Base-by-base conservation (phyloP, 768 basidiomycete genomes). In the Mycena alexandri region DNA sequence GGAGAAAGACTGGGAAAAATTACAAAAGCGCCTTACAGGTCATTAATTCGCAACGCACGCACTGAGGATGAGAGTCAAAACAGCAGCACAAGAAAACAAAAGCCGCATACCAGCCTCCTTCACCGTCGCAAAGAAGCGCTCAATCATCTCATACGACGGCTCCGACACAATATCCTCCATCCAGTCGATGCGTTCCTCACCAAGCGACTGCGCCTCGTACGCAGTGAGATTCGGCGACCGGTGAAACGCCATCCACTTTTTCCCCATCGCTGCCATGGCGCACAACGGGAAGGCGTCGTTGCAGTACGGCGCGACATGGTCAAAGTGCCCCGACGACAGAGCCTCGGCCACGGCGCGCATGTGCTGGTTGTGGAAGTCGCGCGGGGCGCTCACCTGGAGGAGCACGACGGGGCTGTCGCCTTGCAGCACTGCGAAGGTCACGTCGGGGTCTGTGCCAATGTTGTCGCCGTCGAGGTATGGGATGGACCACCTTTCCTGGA, bases 281-380 rank as follows among this genome's bases (percentile, higher is more conserved):
- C 69, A 71, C n/a, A 71, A 43, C 3, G 52, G 61, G 13, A 62
- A 46, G 19, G 65, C 65, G 36, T 34, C 21, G 19, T 46, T 8
- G 65, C 69, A 71, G 53, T 71, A 71, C 42, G 70, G 70, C 41
- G 70, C 70, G 33, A 61, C 59, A 11, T 71, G 70, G 48, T 71
- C 70, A 41, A 67, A 71, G 14, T 68, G 66, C 19, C 34, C 25
- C 10, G 54, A 22, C 9, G 70, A 66, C 14, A 71, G 59, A 0
- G 53, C 66, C 42, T 67, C 59, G 17, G 66, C 70, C 8, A 62
- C 59, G 1, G 62, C 66, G 10, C 70, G 65, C 5, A 63, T 65
- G 63, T 68, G 66, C 33, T 17, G 42, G 51, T 71, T 71, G 36
- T 68, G 52, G 41, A 65, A 68, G 48, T 61, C 62, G 25, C 59